Evolutionary conservation across 441 rosid species (phyloP), one percentile per base, ranked within the genome.

Genomic region (Gossypium schwendimanii): DNA sequence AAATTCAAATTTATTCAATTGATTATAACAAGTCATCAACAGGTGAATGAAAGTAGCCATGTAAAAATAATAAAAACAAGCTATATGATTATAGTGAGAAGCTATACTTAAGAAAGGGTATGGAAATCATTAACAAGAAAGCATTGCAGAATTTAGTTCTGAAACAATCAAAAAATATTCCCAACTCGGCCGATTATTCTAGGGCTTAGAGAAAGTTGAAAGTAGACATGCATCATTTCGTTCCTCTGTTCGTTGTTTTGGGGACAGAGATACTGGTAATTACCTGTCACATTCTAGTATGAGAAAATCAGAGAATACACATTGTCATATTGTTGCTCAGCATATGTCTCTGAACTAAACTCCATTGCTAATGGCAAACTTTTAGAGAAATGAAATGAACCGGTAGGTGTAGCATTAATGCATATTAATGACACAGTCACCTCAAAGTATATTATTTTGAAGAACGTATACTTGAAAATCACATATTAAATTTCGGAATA

Each of bases 301-400:
- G 33, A 21, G 33, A 64, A 44, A 65, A 23, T 3, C 11, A 14
- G 36, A 47, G 12, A 24, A 65, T n/a, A 45, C 6, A 3, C 69
- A 20, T 4, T 0, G 28, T 39, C 18, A 45, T 65, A 6, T 24
- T 47, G 70, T 45, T 65, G 55, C 70, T 14, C 15, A 45, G 58
- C 58, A 47, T 66, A 26, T 49, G 49, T 49, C 44, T 26, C 44
- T 15, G 26, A 49, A 28, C 58, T 26, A 68, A 52, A 55, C 47
- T 47, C 41, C 26, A 28, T 52, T n/a, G 45, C 4, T 1, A 17
- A 28, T 8, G 39, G 26, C 71, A 50, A 28, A 14, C 3, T 50
- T 60, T 52, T 52, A 15, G 45, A 68, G 71, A 17, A 68, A 52
- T 10, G n/a, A 68, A 31, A 52, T 45, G 47, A 68, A 28, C 60